Percentiles rank a stretch among this genome's conserved stretches.
Evolutionary conservation across 352 stramenopile species (phyloP).

Genomic region (Globisporangium perplexum): DNA sequence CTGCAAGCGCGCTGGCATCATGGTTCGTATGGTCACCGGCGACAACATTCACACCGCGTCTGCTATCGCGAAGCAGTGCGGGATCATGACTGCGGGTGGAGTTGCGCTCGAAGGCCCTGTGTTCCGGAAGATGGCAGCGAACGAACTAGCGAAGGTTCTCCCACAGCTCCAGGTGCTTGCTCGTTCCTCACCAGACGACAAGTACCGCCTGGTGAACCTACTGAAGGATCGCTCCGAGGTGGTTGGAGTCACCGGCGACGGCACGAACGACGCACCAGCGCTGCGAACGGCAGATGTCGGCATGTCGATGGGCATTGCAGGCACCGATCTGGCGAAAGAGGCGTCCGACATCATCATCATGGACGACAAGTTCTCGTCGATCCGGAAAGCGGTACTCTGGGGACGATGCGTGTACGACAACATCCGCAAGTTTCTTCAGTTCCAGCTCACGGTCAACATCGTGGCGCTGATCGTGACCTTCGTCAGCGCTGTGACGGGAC

Average conservation of each 20-base stretch:
- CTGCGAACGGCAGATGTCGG: slow-evolving; percentile 68
- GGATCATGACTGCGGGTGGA: slow-evolving; percentile 91
- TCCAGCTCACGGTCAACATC: slow-evolving; percentile 83
- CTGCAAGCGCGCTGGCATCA: slow-evolving; percentile 96
- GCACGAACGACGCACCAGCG: slow-evolving; percentile 76
- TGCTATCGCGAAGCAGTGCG: slow-evolving; percentile 95
- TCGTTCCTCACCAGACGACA: slow-evolving; percentile 94
- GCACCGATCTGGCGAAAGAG: slow-evolving; percentile 78
- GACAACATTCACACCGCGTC: slow-evolving; percentile 98
- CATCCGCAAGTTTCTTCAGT: slow-evolving; percentile 83
- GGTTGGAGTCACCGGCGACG: slow-evolving; percentile 75
- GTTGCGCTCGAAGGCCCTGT: slow-evolving; percentile 89
- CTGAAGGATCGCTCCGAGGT: slow-evolving; percentile 69
- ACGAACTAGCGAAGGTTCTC: slow-evolving; percentile 58
- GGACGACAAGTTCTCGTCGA: slow-evolving; percentile 84
- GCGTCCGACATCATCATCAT: slow-evolving; percentile 86
- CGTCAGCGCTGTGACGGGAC: slow-evolving; percentile 74
- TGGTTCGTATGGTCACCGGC: slow-evolving; percentile 99
- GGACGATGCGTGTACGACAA: slow-evolving; percentile 82
- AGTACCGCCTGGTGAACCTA: slow-evolving; percentile 93
- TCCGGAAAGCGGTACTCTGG: slow-evolving; percentile 73
- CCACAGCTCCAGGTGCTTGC: slow-evolving; percentile 87
- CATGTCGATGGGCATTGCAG: slow-evolving; percentile 77
- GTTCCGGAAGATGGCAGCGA: slow-evolving; percentile 83
- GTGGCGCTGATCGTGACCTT: slow-evolving; percentile 76